Evolutionary conservation across 169 alveolate genomes (phyloP), one percentile per base, ranked within the genome.

Genomic region (Babesia ovata): DNA sequence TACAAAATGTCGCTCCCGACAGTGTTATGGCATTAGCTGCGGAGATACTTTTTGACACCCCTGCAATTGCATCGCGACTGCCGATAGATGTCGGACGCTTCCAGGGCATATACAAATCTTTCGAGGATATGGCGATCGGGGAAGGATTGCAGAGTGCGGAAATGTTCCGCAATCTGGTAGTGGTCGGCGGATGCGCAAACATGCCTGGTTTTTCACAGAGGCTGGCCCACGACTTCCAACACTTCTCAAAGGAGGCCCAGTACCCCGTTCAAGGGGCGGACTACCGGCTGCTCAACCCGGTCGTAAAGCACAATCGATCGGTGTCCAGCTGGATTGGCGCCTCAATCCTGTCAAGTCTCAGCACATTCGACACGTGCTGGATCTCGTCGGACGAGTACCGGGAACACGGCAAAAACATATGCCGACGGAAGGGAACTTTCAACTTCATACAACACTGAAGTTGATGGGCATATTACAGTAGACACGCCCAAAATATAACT

Each of bases 261-360:
- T 42, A 2, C 22, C 50, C 49, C 13, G 26, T 14, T 7, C n/a
- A 36, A 22, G 46, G 46, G 21, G 28, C 2, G 66, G 66, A 28
- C 19, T 58, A 29, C 49, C 44, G 44, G n/a, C 22, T 58, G 26
- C 44, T 29, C 46, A 26, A n/a, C n/a, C 49, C 66, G 2, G 46
- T 16, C 22, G 22, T 33, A 26, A 58, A 58, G 66, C 44, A 21
- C 7, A 58, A 96, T 84, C 82, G 95, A 59, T 90, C 92, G 53
- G 93, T 91, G 81, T 88, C 98, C 13, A 79, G 98, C 39, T 97
- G 99, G 99, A 89, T 96, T 46, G 99, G 99, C 42, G 99, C 99
- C 2, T 93, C 98, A 48, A 96, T 98, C 71, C 86, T 98, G 39
- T 93, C 98, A 21, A 93, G 98, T 70, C 90, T 98, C 28, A 97